Base-by-base conservation (phyloP, 1,284 basidiomycete species). In the Rugosomyces carneus region DNA sequence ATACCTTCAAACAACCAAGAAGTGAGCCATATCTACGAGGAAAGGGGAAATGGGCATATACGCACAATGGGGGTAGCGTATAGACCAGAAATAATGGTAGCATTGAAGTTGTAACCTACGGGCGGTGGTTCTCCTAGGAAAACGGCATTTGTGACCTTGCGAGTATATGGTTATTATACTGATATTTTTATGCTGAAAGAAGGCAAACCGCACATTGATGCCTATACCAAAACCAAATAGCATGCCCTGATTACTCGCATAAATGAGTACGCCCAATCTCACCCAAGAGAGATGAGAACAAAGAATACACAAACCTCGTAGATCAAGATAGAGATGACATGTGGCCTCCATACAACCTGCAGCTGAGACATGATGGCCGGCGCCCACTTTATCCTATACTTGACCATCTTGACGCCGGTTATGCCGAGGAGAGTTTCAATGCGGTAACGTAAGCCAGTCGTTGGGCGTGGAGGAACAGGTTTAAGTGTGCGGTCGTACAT, bases 141-240 rank as follows among this genome's bases (percentile, higher is more conserved):
- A 1, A 86, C 81, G 0, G 76, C 80, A 44, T 81, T 83, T 5
- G 86, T 89, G 4, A 76, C 75, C 81, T 83, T 15, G 26, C 32
- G 27, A 6, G 5, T 15, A 34, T 23, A n/a, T 37, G 8, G 27
- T 23, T 27, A 27, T 19, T 37, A n/a, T n/a, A n/a, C n/a, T 21
- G n/a, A 9, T 32, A 11, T 35, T 18, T 9, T 18, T 5, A 20
- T 3, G 15, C 23, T 23, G 5, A 15, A 32, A 13, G 20, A 21
- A 20, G 10, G 32, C 5, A n/a, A 16, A 10, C 53, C 75, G 49
- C 47, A 85, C 84, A 52, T 88, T 87, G 45, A 88, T 77, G 19
- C 85, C 85, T 42, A 88, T 81, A 24, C 69, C 57, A 58, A 87
- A 86, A 1, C 84, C 84, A 57, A 87, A 85, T 1, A 84, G 52